Base-by-base conservation (phyloP, 1,139 yeast genomes). In the Blastobotrys arbuscula region DNA sequence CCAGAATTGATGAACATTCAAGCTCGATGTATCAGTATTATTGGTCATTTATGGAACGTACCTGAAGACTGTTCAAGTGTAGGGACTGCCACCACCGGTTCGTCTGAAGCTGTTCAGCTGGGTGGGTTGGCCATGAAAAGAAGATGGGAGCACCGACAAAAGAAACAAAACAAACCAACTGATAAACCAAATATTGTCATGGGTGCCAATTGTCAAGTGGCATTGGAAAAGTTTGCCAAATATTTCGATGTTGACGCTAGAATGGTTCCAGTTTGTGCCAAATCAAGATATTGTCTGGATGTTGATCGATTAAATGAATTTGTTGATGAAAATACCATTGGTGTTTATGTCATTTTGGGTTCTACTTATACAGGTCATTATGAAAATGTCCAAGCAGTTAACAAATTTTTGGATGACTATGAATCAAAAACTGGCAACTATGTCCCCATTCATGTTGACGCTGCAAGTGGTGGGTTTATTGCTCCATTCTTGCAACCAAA, bases 161-260 rank as follows among this genome's bases (percentile, higher is more conserved):
- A 69, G 61, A 80, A 73, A 3, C 72, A 72, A 26, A 90, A 90
- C 8, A 78, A 78, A 57, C 74, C 83, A 38, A 70, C 67, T 46
- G 77, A 71, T 39, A 78, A 77, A 53, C 97, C 97, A 52, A 89
- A 89, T 67, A 86, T 89, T 60, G 71, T 89, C 55, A 88, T 89
- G 96, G 95, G 96, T n/a, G 74, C 92, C 36, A 87, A 92, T 67
- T 95, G 94, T 45, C 97, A 89, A 68, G 97, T 89, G 44, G 96
- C 96, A 0, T 74, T 89, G 61, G 97, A 89, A 69, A 89, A 89
- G 70, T 89, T 89, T 71, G 96, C 97, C 24, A 75, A 94, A 47
- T 89, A 89, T 69, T 89, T 89, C 68, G 97, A 89, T 59, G 96
- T 89, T 45, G 96, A 89, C 62, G 79, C 85, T 55, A 75, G 96